Conservation (phyloP, 352 stramenopile species). For the Globisporangium solare region DNA sequence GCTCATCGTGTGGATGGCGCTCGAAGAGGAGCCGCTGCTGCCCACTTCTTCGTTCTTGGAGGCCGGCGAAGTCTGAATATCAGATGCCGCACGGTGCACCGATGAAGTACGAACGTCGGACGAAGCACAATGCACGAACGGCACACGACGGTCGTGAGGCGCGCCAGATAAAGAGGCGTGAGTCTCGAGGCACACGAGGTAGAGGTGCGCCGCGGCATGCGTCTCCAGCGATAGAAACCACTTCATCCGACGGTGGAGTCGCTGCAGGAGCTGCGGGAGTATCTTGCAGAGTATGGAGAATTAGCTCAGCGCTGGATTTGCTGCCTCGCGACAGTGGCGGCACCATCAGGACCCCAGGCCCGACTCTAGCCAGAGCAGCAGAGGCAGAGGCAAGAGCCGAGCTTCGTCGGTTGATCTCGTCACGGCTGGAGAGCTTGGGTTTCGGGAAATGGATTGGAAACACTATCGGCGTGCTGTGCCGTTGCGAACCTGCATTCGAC, state of each 20-base stretch:
- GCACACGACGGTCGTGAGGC: too few relatives aligned
- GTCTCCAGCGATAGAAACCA: background rate
- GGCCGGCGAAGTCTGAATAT: too few relatives aligned
- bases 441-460: background rate
- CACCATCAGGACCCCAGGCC: background rate
- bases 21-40: background rate
- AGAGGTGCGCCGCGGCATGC: too few relatives aligned
- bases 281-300: background rate
- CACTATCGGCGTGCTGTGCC: background rate
- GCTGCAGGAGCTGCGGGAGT: background rate
- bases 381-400: background rate
- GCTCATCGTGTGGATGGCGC: constrained; percentile 16
- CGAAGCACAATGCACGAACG: too few relatives aligned
- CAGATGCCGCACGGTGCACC: too few relatives aligned
- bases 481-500: too few relatives aligned
- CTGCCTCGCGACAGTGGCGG: background rate
- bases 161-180: too few relatives aligned
- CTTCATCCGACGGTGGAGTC: too few relatives aligned
- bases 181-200: too few relatives aligned
- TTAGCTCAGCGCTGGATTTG: background rate
- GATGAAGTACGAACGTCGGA: too few relatives aligned
- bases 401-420: background rate
- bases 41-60: background rate
- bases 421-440: too few relatives aligned
- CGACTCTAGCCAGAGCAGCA: background rate